A percentile compares a stretch with the other conserved stretches of the same genome.
phyloP scores from a whole-genome alignment of 192 early-diverging fungal species.

The Jimgerdemannia lactiflua region DNA sequence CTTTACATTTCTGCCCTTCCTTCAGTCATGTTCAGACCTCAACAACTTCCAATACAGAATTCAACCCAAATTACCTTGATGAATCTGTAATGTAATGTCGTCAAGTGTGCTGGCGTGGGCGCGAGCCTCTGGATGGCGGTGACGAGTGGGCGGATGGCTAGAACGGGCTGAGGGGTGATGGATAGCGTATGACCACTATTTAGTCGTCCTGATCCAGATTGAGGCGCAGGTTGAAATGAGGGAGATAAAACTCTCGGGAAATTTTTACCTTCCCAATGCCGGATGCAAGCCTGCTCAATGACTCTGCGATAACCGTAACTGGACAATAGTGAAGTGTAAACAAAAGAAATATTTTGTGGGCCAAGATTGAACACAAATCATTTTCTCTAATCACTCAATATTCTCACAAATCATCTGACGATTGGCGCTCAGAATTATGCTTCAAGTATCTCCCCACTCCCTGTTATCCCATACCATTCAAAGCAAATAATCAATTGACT shows the following conservation, averaged over 20 bases:
- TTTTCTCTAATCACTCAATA: background rate
- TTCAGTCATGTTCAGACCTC: background rate
- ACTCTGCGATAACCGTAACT: conserved; percentile 39
- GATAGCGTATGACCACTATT: background rate
- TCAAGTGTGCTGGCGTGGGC: conserved; percentile 28
- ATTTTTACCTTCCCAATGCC: conserved; percentile 28
- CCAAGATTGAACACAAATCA: too few relatives aligned
- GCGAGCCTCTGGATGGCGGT: conserved; percentile 36
- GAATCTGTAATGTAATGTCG: conserved; percentile 40
- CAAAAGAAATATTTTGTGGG: too few relatives aligned
- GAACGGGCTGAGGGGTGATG: conserved; percentile 28
- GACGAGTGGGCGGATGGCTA: conserved; percentile 33
- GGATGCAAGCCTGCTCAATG: conserved; percentile 31
- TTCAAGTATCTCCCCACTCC: background rate
- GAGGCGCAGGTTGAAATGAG: background rate
- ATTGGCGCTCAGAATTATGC: background rate
- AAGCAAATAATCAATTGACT: background rate
- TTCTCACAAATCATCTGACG: background rate
- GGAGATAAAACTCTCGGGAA: background rate
- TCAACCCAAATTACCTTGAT: conserved; percentile 17
- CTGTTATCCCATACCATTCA: background rate
- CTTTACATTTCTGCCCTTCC: too few relatives aligned
- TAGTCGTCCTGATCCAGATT: too few relatives aligned
- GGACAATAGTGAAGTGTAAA: background rate
- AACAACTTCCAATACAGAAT: background rate